phyloP scores from a whole-genome alignment of 2,329 filamentous ascomycete genomes.

The Nigrospora sphaerica region DNA sequence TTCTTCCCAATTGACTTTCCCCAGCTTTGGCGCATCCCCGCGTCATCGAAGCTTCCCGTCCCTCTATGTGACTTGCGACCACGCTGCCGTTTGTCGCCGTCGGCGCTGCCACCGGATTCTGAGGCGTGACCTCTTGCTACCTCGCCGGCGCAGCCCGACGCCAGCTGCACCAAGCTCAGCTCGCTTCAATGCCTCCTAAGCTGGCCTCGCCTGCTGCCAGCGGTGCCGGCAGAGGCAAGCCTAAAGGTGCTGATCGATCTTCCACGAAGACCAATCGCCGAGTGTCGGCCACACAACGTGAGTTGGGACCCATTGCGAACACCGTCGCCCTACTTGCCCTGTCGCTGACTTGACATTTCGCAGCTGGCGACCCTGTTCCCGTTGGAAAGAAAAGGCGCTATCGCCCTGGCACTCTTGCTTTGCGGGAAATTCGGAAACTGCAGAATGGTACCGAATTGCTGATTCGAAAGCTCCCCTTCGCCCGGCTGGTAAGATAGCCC shows the following conservation, averaged over 20 bases:
- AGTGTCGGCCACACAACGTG: slow-evolving; percentile 13
- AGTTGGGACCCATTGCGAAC: slow-evolving; percentile 22
- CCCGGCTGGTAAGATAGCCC: slow-evolving; percentile 63
- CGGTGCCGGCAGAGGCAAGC: too few relatives aligned
- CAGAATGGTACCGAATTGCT: slow-evolving; percentile 95
- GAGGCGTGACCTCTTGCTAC: too few relatives aligned
- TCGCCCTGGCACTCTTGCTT: slow-evolving; percentile 90
- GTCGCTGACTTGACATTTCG: slow-evolving; percentile 12
- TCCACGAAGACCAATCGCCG: neutral
- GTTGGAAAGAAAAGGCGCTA: slow-evolving; percentile 84
- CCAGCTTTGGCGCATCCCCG: too few relatives aligned
- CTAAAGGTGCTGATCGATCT: neutral
- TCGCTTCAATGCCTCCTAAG: too few relatives aligned
- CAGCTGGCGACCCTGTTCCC: slow-evolving; percentile 69
- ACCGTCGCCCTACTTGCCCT: slow-evolving; percentile 8
- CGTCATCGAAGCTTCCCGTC: too few relatives aligned
- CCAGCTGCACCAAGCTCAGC: too few relatives aligned
- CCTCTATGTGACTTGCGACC: too few relatives aligned
- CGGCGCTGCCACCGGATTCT: too few relatives aligned
- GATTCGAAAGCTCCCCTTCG: slow-evolving; percentile 95
- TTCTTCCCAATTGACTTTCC: too few relatives aligned
- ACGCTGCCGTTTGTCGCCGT: too few relatives aligned
- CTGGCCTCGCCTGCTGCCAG: too few relatives aligned
- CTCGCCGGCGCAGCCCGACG: too few relatives aligned
- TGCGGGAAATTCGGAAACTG: slow-evolving; percentile 97